A percentile compares a stretch with the other conserved stretches of the same genome.
These are phyloP conservation scores for Cladosporium sphaerospermum DNA, from an alignment of 2,329 filamentous ascomycete species.

Conservation along the genomic window DNA sequence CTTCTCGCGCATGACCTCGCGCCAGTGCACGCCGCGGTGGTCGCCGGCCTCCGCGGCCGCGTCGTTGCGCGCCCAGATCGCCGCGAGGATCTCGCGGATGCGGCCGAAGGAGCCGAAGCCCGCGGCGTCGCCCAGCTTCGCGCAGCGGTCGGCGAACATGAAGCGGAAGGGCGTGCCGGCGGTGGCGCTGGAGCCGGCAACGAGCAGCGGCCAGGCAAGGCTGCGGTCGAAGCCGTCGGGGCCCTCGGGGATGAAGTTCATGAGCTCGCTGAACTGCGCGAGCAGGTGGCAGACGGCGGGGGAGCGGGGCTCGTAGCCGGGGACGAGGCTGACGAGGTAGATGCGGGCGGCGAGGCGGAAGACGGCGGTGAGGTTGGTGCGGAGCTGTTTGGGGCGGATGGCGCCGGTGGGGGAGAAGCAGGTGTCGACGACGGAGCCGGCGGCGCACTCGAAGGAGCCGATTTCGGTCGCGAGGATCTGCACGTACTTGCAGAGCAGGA, in stretches of 20 bases:
- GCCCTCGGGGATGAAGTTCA: conserved; percentile 77
- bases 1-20: conserved; percentile 86
- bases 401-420: conserved; percentile 59
- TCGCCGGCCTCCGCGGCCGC: conserved; percentile 47
- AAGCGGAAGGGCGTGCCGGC: conserved; percentile 67
- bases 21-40: conserved; percentile 76
- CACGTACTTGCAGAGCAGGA: conserved; percentile 82
- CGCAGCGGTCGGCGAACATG: conserved; percentile 70
- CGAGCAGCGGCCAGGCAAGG: conserved; percentile 86
- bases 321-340: conserved; percentile 93
- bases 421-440: conserved; percentile 34
- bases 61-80: conserved; percentile 75
- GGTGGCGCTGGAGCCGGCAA: conserved; percentile 73
- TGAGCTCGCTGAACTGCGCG: conserved; percentile 66
- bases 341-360: conserved; percentile 91
- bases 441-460: conserved; percentile 65
- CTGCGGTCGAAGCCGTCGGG: conserved; percentile 80
- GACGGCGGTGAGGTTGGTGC: conserved; percentile 79
- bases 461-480: conserved; percentile 82
- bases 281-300: conserved; percentile 70
- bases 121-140: conserved; percentile 68
- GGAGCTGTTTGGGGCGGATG: conserved; percentile 75
- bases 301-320: conserved; percentile 73
- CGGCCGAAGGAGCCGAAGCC: conserved; percentile 80
- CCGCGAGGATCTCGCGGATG: conserved; percentile 68